Conservation (phyloP, 2,329 filamentous ascomycete genomes). For the Tolypocladium ophioglossoides region DNA sequence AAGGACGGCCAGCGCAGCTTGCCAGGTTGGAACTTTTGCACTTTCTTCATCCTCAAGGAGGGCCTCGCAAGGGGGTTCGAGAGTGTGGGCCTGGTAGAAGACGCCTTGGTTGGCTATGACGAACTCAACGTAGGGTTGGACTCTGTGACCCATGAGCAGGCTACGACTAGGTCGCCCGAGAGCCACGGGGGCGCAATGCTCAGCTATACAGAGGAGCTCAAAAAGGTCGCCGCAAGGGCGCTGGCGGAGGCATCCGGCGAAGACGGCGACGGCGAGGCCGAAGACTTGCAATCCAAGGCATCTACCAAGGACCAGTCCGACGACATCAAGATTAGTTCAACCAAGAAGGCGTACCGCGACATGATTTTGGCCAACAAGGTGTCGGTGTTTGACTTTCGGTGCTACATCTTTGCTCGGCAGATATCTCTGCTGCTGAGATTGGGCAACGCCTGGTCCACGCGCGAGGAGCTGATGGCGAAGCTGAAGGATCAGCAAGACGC, state of each 20-base stretch:
- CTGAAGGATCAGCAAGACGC: conserved; percentile 52
- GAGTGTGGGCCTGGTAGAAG: conserved; percentile 89
- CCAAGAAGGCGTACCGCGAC: conserved; percentile 76
- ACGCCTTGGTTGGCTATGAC: conserved; percentile 89
- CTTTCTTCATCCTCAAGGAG: conserved; percentile 96
- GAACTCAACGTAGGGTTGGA: conserved; percentile 85
- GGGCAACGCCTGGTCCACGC: conserved; percentile 59
- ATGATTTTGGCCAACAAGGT: conserved; percentile 92
- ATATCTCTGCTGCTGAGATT: conserved; percentile 71
- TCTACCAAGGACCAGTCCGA: conserved; percentile 31
- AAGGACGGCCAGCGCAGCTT: conserved; percentile 78
- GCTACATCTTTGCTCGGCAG: conserved; percentile 88
- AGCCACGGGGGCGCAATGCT: conserved; percentile 65
- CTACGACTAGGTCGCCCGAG: conserved; percentile 43
- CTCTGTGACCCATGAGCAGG: conserved; percentile 66
- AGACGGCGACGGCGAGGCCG: conserved; percentile 27
- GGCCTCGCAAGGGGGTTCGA: conserved; percentile 89
- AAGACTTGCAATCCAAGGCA: conserved; percentile 38
- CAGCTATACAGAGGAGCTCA: conserved; percentile 62
- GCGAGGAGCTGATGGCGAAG: conserved; percentile 51
- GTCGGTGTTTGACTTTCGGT: conserved; percentile 89
- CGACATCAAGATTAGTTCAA: conserved; percentile 51
- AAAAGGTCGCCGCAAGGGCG: conserved; percentile 43
- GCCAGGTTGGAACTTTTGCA: conserved; percentile 98
- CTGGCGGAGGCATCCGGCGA: conserved; percentile 26